Base-by-base conservation (phyloP, 2,329 filamentous ascomycete genomes). In the Ascochyta clinopodiicola region DNA sequence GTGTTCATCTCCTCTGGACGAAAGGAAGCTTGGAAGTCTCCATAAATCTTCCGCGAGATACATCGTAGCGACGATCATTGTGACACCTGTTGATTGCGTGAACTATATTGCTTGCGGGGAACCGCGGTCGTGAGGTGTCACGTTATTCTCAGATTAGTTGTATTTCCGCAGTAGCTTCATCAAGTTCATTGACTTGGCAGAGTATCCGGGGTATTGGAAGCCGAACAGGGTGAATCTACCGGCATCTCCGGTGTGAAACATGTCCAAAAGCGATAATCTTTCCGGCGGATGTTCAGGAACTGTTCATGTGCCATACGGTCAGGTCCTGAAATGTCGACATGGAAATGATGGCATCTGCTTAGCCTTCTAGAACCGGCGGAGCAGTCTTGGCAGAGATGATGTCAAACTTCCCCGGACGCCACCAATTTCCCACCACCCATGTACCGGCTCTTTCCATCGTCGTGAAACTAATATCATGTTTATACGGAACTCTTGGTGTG, bases 101-200 rank as follows among this genome's bases (percentile, higher is more conserved):
- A 31, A 46, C n/a, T 51, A 43, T 47, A 56, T 56, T 51, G 25
- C 46, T 5, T 46, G 47, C 52, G 47, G 52, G 47, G 52, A 46
- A 43, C 5, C 13, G 24, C 42, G 31, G 22, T 36, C 15, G 6
- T 35, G 10, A 46, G 40, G 6, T 31, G 42, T 32, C 52, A 56
- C 31, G 31, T 42, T 42, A 34, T 34, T 51, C 46, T 38, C 25
- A 37, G 47, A 25, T 46, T 35, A 32, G 37, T 36, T 43, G 24
- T 24, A 17, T 42, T 19, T 51, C 25, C 37, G 52, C 47, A 56
- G 46, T 56, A 56, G 46, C 46, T 51, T 51, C 37, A 45, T 46
- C 42, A 37, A 40, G 46, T 56, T 46, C 31, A 56, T 56, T 56
- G 52, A 51, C 52, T 56, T 56, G 52, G 47, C 52, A 51, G 24